phyloP scores from a whole-genome alignment of 176 grass and related monocot genomes.

The Themeda triandra region DNA sequence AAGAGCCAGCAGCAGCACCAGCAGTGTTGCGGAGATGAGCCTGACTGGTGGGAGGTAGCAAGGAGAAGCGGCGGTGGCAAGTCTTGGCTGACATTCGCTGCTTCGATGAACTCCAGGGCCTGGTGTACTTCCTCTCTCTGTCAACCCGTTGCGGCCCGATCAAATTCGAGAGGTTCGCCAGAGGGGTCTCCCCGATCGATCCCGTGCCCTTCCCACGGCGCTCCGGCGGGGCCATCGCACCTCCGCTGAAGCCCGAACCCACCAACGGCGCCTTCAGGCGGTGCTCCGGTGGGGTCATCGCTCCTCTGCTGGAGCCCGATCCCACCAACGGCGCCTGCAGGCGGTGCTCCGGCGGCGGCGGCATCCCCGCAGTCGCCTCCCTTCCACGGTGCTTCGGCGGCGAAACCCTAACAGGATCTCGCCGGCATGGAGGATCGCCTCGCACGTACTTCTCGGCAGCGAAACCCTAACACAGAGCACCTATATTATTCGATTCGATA shows the following conservation, averaged over 20 bases:
- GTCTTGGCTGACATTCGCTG: no score
- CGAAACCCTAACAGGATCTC: background rate
- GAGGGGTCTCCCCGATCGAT: background rate
- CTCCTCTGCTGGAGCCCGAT: background rate
- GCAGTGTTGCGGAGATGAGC: no score
- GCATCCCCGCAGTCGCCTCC: no score
- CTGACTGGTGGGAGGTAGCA: no score
- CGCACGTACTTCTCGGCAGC: background rate
- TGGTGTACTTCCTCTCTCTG: no score
- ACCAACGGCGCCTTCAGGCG: background rate
- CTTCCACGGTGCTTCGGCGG: no score
- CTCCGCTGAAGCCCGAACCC: background rate
- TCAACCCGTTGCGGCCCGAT: background rate
- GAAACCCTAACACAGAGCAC: background rate
- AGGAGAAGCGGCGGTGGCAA: no score
- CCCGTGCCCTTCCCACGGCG: background rate
- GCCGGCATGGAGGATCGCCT: background rate
- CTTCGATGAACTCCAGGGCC: no score
- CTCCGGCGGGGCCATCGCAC: background rate
- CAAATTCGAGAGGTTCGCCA: background rate
- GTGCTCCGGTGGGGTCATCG: background rate
- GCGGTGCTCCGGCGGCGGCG: background rate
- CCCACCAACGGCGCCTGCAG: no score
- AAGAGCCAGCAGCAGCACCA: no score
- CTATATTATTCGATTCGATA: background rate